These are phyloP conservation scores for Trametes punicea DNA, from an alignment of 768 basidiomycete species.

Conservation along the genomic window DNA sequence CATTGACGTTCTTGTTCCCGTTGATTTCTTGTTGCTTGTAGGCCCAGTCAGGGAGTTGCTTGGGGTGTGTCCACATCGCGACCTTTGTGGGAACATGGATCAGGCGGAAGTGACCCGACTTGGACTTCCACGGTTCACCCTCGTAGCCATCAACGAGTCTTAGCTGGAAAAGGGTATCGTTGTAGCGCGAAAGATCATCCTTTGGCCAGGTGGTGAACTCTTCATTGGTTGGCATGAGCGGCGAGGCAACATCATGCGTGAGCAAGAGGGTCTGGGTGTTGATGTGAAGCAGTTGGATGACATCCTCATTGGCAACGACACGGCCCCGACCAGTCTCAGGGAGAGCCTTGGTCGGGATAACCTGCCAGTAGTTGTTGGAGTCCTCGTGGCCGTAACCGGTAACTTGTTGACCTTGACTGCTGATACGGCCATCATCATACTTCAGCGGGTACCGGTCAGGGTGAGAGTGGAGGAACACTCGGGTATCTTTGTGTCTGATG, in stretches of 20 bases:
- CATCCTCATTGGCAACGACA: conserved; percentile 84
- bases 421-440: conserved; percentile 94
- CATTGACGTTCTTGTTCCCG: conserved; percentile 87
- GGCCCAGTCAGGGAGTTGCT: conserved; percentile 92
- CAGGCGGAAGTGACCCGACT: conserved; percentile 89
- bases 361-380: conserved; percentile 92
- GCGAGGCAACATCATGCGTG: conserved; percentile 97
- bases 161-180: conserved; percentile 88
- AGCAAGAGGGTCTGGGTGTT: conserved; percentile 79
- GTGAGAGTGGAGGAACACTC: conserved; percentile 93
- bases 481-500: conserved; percentile 88
- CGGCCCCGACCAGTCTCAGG: conserved; percentile 93
- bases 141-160: conserved; percentile 68
- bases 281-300: conserved; percentile 86
- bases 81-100: conserved; percentile 89
- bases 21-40: conserved; percentile 98
- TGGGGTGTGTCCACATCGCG: conserved; percentile 87
- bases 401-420: conserved; percentile 94
- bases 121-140: conserved; percentile 87
- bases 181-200: conserved; percentile 72
- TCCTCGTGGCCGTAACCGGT: conserved; percentile 95
- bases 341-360: conserved; percentile 91
- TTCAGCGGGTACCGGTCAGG: conserved; percentile 85
- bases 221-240: conserved; percentile 96
- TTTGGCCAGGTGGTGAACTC: conserved; percentile 93